phyloP scores from a whole-genome alignment of 2,329 filamentous ascomycete genomes.

The Xylariaceae sp. region DNA sequence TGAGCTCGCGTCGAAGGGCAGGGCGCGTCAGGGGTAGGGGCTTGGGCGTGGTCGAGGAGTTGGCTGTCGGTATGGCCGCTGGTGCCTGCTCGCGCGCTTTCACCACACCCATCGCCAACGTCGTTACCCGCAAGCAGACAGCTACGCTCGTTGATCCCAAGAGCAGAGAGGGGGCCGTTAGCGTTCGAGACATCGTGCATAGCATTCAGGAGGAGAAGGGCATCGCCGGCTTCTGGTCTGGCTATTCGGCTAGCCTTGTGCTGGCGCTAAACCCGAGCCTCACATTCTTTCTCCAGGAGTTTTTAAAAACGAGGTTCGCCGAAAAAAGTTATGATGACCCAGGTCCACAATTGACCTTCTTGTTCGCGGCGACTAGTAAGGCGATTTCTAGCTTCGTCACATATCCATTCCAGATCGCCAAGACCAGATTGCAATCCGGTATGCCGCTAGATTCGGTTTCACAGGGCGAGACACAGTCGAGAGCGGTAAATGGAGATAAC shows the following conservation, averaged over 20 bases:
- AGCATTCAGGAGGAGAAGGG: conserved; percentile 74
- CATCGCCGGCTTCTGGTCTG: conserved; percentile 80
- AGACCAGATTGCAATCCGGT: conserved; percentile 71
- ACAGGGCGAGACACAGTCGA: conserved; percentile 8
- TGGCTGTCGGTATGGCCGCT: conserved; percentile 74
- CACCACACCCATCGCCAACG: conserved; percentile 81
- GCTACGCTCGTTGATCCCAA: conserved; percentile 47
- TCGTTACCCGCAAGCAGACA: conserved; percentile 83
- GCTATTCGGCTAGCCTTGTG: conserved; percentile 80
- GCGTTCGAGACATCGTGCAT: conserved; percentile 62
- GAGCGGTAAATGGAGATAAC: not conserved
- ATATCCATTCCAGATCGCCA: conserved; percentile 87
- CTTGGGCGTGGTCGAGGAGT: conserved; percentile 72
- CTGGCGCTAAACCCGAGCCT: conserved; percentile 85
- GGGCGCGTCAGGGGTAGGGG: conserved; percentile 16
- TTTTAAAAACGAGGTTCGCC: conserved; percentile 65
- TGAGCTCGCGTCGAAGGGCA: conserved; percentile 12
- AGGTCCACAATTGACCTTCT: conserved; percentile 45
- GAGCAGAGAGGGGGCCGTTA: conserved; percentile 40
- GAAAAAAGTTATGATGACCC: conserved; percentile 47
- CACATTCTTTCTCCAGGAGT: conserved; percentile 82
- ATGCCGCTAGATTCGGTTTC: conserved; percentile 50
- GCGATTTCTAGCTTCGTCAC: conserved; percentile 76
- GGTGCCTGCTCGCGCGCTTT: conserved; percentile 77
- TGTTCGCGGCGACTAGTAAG: conserved; percentile 77